phyloP scores from a whole-genome alignment of 2,329 filamentous ascomycete genomes.

The Neopestalotiopsis rosae region DNA sequence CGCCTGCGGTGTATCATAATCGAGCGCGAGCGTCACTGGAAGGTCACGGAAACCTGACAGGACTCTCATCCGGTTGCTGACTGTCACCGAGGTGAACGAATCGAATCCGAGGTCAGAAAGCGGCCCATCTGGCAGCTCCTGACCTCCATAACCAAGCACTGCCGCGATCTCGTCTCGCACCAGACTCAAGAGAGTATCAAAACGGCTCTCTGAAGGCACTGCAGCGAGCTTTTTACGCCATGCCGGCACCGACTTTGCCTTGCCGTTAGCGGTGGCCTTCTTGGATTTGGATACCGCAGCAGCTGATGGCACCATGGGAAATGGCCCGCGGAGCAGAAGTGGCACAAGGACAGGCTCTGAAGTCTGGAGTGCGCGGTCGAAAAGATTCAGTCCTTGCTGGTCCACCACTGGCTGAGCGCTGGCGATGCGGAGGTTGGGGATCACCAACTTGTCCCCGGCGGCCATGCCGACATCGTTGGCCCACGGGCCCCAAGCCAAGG shows the following conservation, averaged over 20 bases:
- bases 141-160: conserved; percentile 11
- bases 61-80: conserved; percentile 13
- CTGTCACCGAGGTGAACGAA: conserved; percentile 14
- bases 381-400: conserved; percentile 14
- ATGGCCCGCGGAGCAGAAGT: conserved; percentile 10
- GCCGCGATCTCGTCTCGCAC: conserved; percentile 14
- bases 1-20: conserved; percentile 16
- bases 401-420: conserved; percentile 7
- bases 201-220: conserved; percentile 4
- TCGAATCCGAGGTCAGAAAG: conserved; percentile 13
- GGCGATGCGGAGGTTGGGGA: conserved; percentile 8
- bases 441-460: conserved; percentile 3
- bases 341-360: conserved; percentile 12
- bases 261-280: background rate
- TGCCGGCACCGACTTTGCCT: background rate
- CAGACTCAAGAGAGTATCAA: conserved; percentile 9
- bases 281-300: background rate
- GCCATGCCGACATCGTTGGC: conserved; percentile 16
- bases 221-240: conserved; percentile 14
- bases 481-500: conserved; percentile 14
- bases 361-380: conserved; percentile 13
- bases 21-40: conserved; percentile 14
- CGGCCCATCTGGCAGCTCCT: conserved; percentile 10
- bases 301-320: conserved; percentile 11
- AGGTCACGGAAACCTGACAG: conserved; percentile 15